Percentiles rank a stretch among this genome's conserved stretches.
Conservation (phyloP, 805 yeast species). For the Saccharomyces mikatae region DNA sequence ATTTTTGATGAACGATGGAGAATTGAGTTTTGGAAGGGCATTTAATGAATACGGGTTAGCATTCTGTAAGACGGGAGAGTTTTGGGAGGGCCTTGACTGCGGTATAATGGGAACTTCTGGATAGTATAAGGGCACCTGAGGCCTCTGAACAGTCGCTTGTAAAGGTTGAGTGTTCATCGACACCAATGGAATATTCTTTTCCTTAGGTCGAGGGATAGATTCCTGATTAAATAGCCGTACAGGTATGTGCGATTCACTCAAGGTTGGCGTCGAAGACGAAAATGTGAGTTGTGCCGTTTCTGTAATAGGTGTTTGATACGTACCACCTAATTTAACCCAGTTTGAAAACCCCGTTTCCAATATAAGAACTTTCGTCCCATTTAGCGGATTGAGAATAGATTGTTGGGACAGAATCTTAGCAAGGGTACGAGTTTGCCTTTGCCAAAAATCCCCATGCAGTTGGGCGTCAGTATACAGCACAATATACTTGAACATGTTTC, state of each 20-base stretch:
- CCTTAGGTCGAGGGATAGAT: background rate
- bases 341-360: constrained; percentile 7
- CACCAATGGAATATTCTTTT: background rate
- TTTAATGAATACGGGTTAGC: background rate
- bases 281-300: background rate
- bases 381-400: constrained; percentile 7
- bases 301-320: background rate
- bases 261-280: background rate
- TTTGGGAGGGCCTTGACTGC: background rate
- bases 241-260: background rate
- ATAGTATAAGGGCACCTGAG: background rate
- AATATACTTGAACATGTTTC: constrained; percentile 52
- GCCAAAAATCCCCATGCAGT: constrained; percentile 2
- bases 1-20: background rate
- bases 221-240: background rate
- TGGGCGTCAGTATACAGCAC: constrained; percentile 39
- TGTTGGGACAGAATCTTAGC: constrained; percentile 4
- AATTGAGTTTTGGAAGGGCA: background rate
- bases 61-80: background rate
- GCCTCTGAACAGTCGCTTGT: background rate
- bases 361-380: constrained; percentile 2
- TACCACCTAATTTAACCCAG: constrained; percentile 2
- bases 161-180: background rate
- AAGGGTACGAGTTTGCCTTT: constrained; percentile 4
- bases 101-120: background rate